Evolutionary conservation across 2,329 filamentous ascomycete species (phyloP), one percentile per base, ranked within the genome.

Genomic region (Ophiosphaerella narmari): DNA sequence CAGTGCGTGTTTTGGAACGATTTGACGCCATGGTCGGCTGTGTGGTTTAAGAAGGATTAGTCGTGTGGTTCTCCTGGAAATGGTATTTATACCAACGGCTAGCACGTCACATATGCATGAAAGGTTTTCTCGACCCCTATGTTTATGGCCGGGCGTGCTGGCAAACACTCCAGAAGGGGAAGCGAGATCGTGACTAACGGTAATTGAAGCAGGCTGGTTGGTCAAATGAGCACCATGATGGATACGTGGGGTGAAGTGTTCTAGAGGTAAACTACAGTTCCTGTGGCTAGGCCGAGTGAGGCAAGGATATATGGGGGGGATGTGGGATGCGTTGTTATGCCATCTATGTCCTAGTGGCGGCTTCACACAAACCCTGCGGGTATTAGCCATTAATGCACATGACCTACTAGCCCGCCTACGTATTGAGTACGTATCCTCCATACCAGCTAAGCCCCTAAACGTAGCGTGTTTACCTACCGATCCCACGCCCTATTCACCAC

Each of bases 171-270:
- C 13, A 16, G 16, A 21, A 13, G 18, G 31, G 26, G 8, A 42
- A 34, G 7, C 3, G 13, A 12, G 18, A 16, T n/a, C 29, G 33
- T 18, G 7, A 18, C 26, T 38, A 41, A 42, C 33, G 29, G 35
- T 50, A 65, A 61, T 58, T 23, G 3, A 29, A 13, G 21, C 12
- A 4, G 13, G 31, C 13, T 59, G 48, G 57, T 64, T 66, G 63
- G 63, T 29, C 23, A 29, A 11, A 24, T 54, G 61, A 67, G 64
- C 34, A 66, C 64, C 62, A 6, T 66, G 62, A 59, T 67, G 64
- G 39, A 50, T 35, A 38, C 48, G 48, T 56, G 49, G 56, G 54
- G 26, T 50, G 48, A 36, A 24, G 37, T 39, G 33, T 41, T 38
- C 31, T 46, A 38, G 40, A 45, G 34, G 43, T 50, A 37, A 48